Evolutionary conservation across 805 yeast species (phyloP).

Genomic region (Ogataea glucozyma): DNA sequence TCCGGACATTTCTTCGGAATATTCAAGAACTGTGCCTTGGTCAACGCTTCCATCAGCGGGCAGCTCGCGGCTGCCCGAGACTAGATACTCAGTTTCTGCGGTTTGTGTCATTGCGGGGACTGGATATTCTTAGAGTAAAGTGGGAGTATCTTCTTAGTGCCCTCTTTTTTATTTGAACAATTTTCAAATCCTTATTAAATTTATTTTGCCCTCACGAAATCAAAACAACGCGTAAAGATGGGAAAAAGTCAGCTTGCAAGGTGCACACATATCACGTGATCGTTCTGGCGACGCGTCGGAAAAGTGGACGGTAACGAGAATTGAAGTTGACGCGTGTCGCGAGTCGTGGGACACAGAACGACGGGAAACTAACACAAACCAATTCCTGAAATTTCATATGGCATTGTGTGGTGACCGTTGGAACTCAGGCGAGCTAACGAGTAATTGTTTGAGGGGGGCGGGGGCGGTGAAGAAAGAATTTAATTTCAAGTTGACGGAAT

Average conservation of each 20-base stretch:
- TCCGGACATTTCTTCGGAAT: constrained; percentile 28
- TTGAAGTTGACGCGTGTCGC: too few species aligned
- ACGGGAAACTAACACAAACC: too few species aligned
- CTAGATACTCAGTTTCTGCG: constrained; percentile 15
- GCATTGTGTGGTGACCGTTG: too few species aligned
- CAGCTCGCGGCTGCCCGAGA: constrained; percentile 14
- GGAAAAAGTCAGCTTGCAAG: too few species aligned
- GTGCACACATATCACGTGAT: not conserved
- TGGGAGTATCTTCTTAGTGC: not conserved
- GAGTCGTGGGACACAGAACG: too few species aligned
- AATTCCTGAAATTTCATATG: too few species aligned
- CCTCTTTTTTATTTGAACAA: not conserved
- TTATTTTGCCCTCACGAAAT: constrained; percentile 16
- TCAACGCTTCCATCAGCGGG: constrained; percentile 11
- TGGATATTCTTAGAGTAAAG: not conserved
- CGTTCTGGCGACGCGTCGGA: constrained; percentile 13
- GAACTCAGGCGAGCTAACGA: too few species aligned
- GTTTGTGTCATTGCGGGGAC: constrained; percentile 14
- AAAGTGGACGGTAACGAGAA: too few species aligned
- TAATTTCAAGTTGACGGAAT: too few species aligned
- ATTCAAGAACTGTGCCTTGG: constrained; percentile 14
- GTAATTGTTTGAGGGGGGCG: too few species aligned
- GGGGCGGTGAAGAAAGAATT: too few species aligned
- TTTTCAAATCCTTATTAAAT: too few species aligned
- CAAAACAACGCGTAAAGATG: constrained; percentile 23